Evolutionary conservation across 2,329 filamentous ascomycete species (phyloP), one percentile per base, ranked within the genome.

Genomic region (Acarospora socialis): DNA sequence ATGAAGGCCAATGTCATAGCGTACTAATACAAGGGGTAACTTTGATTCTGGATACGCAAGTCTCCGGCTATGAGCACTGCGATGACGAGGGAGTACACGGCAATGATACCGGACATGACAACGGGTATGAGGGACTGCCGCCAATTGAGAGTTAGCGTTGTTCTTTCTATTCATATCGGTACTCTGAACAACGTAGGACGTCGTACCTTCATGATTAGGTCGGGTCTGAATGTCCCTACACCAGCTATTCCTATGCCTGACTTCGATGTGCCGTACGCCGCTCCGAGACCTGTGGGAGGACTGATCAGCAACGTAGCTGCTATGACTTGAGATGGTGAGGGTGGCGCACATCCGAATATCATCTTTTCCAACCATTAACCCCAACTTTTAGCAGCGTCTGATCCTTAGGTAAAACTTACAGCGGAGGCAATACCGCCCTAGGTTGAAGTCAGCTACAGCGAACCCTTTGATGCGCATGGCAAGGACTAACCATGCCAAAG

Each of bases 81-180:
- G 46, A 98, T 86, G 50, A 98, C 90, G 46, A 98, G 80, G 31
- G 86, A 82, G 63, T 98, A 98, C 45, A 98, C 90, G 36, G 90
- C 90, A 51, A 98, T 83, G 54, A 98, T 98, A 73, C 90, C 90
- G 47, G 90, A 92, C 90, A 98, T 98, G 65, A 98, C 60, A 32
- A 65, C 61, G 18, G 61, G 61, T 32, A 65, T 63, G 27, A 65
- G 50, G 20, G 61, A 65, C 61, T 65, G 41, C 32, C 19, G 17
- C n/a, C 14, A 20, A 15, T 9, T 5, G 24, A 19, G 30, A n/a
- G 3, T 8, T 9, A 32, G 21, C 14, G 17, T 33, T 12, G 21
- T 3, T 20, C 30, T 28, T 31, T 38, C 15, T 22, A 15, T 8
- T 7, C 20, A 17, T 16, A 32, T 28, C 27, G 12, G 19, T 17